phyloP scores from a whole-genome alignment of 2,329 filamentous ascomycete genomes.

The Cercospora zeina region DNA sequence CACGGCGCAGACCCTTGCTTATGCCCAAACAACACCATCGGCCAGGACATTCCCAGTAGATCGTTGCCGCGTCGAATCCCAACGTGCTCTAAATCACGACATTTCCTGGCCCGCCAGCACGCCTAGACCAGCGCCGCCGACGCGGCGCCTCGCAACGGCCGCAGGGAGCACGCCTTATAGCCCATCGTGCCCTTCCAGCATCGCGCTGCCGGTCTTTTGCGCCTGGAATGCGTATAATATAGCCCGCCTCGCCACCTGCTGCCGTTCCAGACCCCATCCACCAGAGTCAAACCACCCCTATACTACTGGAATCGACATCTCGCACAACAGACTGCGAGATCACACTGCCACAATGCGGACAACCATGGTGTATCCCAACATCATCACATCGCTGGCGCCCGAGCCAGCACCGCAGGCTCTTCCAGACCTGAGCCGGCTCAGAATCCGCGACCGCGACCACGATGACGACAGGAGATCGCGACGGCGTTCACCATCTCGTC shows the following conservation, averaged over 20 bases:
- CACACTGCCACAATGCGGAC: conserved; percentile 18
- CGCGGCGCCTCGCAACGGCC: conserved; percentile 9
- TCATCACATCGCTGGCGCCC: conserved; percentile 9
- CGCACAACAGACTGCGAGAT: not conserved
- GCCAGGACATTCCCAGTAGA: conserved; percentile 5
- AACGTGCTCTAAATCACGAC: conserved; percentile 5
- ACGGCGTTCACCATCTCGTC: conserved; percentile 8
- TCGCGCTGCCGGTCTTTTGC: not conserved
- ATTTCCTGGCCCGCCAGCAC: not conserved
- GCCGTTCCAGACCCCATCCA: not conserved
- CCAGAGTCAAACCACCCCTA: too few species aligned
- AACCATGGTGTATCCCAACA: conserved; percentile 21
- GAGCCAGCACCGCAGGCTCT: conserved; percentile 14
- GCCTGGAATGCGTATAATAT: conserved; percentile 6
- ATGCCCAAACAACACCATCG: conserved; percentile 6
- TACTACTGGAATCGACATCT: not conserved
- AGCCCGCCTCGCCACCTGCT: not conserved
- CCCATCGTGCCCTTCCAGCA: not conserved
- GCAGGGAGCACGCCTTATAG: conserved; percentile 11
- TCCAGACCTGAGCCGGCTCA: conserved; percentile 18
- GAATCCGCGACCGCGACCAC: conserved; percentile 16
- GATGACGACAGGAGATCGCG: conserved; percentile 3
- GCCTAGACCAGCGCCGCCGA: not conserved
- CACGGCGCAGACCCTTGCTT: conserved; percentile 13
- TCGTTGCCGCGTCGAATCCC: not conserved